Percentiles rank a stretch among this genome's conserved stretches.
These are phyloP conservation scores for rapeseed (Brassica napus) DNA, from an alignment of 345 rosid species.

Conservation along the genomic window Da-Ae NC_063436.1:19839501-19840000, in stretches of 20 bases:
- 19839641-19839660: constrained; percentile 15
- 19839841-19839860: neutral
- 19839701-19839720: neutral
- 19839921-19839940: too few species aligned
- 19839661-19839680: constrained; percentile 17
- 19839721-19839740: neutral
- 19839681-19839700: constrained; percentile 34
- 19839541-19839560: constrained; percentile 16
- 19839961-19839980: too few species aligned
- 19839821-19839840: neutral
- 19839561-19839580: constrained; percentile 35
- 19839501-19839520: constrained; percentile 24
- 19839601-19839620: constrained; percentile 21
- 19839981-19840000: too few species aligned
- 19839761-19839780: neutral
- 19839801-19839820: too few species aligned
- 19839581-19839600: constrained; percentile 31
- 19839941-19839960: too few species aligned
- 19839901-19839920: too few species aligned
- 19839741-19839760: neutral
- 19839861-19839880: neutral
- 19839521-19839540: constrained; percentile 35
- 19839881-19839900: too few species aligned
- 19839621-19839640: constrained; percentile 12
- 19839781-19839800: too few species aligned